Percentiles rank a stretch among this genome's conserved stretches.
phyloP scores from a whole-genome alignment of 345 rosid genomes.

The Linum tenue region DNA sequence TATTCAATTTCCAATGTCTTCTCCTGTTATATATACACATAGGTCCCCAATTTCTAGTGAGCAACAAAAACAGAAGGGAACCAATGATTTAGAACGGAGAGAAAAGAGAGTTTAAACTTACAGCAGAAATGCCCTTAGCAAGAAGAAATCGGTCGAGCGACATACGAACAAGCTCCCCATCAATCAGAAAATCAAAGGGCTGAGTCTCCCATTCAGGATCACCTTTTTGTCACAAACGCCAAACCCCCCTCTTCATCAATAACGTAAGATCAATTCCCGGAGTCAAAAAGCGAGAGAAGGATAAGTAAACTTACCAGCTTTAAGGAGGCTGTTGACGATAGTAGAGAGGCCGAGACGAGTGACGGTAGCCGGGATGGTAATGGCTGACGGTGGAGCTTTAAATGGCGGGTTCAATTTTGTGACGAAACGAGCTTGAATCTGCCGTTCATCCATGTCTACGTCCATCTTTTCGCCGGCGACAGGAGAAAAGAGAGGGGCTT shows the following conservation, averaged over 20 bases:
- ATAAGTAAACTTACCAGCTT: slow-evolving; percentile 26
- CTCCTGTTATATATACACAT: slow-evolving; percentile 37
- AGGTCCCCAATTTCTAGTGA: slow-evolving; percentile 2
- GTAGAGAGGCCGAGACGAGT: slow-evolving; percentile 84
- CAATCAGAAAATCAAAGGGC: slow-evolving; percentile 81
- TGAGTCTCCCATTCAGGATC: slow-evolving; percentile 58
- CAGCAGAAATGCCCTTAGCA: slow-evolving; percentile 84
- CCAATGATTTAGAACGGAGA: background rate
- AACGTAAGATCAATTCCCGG: too few relatives aligned
- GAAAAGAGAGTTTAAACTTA: slow-evolving; percentile 20
- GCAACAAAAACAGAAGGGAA: background rate
- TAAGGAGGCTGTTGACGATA: slow-evolving; percentile 57
- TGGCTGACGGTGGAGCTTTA: slow-evolving; percentile 44
- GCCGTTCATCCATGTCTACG: slow-evolving; percentile 23
- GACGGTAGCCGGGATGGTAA: slow-evolving; percentile 72
- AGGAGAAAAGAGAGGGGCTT: background rate
- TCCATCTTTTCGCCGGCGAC: slow-evolving; percentile 2
- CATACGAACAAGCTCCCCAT: slow-evolving; percentile 92
- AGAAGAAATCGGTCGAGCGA: slow-evolving; percentile 77
- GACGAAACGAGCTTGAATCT: slow-evolving; percentile 70
- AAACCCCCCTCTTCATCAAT: too few relatives aligned
- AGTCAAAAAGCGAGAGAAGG: background rate
- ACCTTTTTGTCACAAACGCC: slow-evolving; percentile 29
- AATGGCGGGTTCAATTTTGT: slow-evolving; percentile 62
- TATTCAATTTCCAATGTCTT: slow-evolving; percentile 82